Evolutionary conservation across 2,329 filamentous ascomycete genomes (phyloP), one percentile per base, ranked within the genome.

Genomic region (Diaporthe sp.): DNA sequence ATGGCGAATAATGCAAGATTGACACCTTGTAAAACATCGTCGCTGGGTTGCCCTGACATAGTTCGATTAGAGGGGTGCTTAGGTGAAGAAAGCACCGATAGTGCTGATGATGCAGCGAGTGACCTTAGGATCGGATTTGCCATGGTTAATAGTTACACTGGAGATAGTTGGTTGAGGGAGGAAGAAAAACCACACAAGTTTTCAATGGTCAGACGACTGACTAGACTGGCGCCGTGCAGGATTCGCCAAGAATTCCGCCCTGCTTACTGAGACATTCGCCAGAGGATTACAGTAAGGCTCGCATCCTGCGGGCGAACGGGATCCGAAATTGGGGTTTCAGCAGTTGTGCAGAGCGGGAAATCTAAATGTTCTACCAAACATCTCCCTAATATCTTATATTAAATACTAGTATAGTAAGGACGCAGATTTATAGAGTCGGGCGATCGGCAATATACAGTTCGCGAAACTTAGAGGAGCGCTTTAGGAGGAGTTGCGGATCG

Each of bases 51-150:
- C 35, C 57, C 35, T 28, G 35, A 60, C 57, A 60, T 40, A 17
- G 35, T 40, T 28, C 22, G 57, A 40, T 25, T 35, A 28, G 57
- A 60, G 57, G 17, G 57, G 35, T 60, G 22, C 57, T 40, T 19
- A 40, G 57, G n/a, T 60, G n/a, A 60, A 60, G 35, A 35, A n/a
- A 60, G 57, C 10, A 40, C 57, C 8, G 57, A 60, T 25, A 4
- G 57, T 60, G 57, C 57, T 40, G 57, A 60, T 40, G 57, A 40
- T 17, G n/a, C 57, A 60, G 57, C 57, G n/a, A 60, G 13, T 40
- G 19, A 60, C 3, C 19, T 25, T n/a, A 28, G 6, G 57, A 13
- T 10, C 35, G 13, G n/a, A 17, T 40, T 33, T 40, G 13, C 57
- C 57, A 40, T 60, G n/a, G 7, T 60, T 3, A 40, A n/a, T 40